Percentiles rank a stretch among this genome's conserved stretches.
Evolutionary conservation across 768 basidiomycete species (phyloP).

Genomic region (Tylopilus sp.): DNA sequence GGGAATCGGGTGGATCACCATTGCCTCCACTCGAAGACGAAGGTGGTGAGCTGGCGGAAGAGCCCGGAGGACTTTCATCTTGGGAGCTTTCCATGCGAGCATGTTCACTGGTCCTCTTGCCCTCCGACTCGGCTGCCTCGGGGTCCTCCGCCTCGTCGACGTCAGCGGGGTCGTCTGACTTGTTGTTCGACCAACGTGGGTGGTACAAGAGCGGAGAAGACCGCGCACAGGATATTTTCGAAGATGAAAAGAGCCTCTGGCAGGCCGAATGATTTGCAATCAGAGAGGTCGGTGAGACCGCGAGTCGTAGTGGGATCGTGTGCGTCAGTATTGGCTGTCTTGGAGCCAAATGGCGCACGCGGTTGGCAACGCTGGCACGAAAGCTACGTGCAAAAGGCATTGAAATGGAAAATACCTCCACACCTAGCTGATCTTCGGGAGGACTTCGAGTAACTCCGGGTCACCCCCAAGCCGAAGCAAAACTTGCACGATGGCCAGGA

Average conservation of each 20-base stretch:
- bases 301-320: conserved; percentile 11
- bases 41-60: conserved; percentile 31
- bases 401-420: conserved; percentile 17
- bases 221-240: conserved; percentile 19
- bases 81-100: conserved; percentile 24
- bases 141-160: conserved; percentile 23
- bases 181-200: conserved; percentile 41
- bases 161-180: conserved; percentile 25
- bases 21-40: conserved; percentile 40
- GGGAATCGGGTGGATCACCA: conserved; percentile 38
- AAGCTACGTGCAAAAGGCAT: conserved; percentile 25
- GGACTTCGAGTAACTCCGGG: background rate
- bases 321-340: conserved; percentile 7
- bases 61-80: conserved; percentile 32
- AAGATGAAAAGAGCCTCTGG: conserved; percentile 28
- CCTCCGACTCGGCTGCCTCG: conserved; percentile 23
- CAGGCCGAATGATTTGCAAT: conserved; percentile 6
- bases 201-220: conserved; percentile 30
- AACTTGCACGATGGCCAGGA: background rate
- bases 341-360: conserved; percentile 11
- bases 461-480: background rate
- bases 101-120: conserved; percentile 14
- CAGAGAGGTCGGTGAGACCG: conserved; percentile 2
- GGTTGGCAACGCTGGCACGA: conserved; percentile 11
- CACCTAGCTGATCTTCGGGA: conserved; percentile 1